Conservation (phyloP, 1,284 basidiomycete genomes). For the Cerrena zonata region DNA sequence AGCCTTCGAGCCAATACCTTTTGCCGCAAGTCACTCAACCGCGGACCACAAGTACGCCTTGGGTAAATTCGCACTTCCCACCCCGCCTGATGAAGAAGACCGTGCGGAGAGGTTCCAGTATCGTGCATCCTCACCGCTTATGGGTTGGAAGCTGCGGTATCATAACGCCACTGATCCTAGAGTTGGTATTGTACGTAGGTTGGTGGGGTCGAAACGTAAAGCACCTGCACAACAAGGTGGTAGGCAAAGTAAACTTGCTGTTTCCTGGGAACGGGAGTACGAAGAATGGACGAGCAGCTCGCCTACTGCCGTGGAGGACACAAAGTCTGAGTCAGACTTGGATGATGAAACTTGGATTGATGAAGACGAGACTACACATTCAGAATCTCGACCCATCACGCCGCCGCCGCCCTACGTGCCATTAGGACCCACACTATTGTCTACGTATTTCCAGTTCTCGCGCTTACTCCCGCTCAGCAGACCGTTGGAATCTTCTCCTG, state of each 20-base stretch:
- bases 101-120: conserved; percentile 13
- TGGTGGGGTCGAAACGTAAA: conserved; percentile 65
- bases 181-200: conserved; percentile 54
- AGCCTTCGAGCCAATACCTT: conserved; percentile 67
- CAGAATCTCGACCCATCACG: conserved; percentile 52
- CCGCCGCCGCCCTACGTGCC: conserved; percentile 67
- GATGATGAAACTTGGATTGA: conserved; percentile 37
- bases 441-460: conserved; percentile 59
- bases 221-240: conserved; percentile 21
- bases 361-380: conserved; percentile 30
- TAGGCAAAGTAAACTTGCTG: conserved; percentile 26
- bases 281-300: conserved; percentile 41
- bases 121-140: conserved; percentile 3
- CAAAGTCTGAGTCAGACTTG: conserved; percentile 36
- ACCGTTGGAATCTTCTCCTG: conserved; percentile 45
- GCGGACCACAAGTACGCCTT: conserved; percentile 66
- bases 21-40: conserved; percentile 51
- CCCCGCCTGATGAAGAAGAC: conserved; percentile 46
- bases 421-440: conserved; percentile 56
- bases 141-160: conserved; percentile 48
- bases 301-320: conserved; percentile 21
- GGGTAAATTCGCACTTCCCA: conserved; percentile 71
- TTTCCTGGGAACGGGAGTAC: conserved; percentile 36
- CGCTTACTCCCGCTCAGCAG: conserved; percentile 53
- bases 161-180: conserved; percentile 59